These are phyloP conservation scores for Microthlaspi erraticum DNA, from an alignment of 345 rosid species.

Conservation along the genomic window DNA sequence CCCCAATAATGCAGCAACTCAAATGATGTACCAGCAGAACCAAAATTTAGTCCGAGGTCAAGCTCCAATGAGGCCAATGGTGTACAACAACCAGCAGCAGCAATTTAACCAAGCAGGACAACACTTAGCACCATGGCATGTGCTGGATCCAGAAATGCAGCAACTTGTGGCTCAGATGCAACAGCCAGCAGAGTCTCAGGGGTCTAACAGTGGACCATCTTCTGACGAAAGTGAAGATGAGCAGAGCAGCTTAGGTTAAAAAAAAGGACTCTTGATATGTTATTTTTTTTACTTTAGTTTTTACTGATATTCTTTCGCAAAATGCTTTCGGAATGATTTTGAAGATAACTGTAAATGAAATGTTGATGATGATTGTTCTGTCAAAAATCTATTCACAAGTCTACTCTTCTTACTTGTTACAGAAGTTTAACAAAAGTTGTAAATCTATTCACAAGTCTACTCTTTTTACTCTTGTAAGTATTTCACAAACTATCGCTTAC, in stretches of 20 bases:
- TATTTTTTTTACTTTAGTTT: not conserved
- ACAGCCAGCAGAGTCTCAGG: conserved; percentile 6
- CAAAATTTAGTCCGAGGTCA: not conserved
- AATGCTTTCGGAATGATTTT: not conserved
- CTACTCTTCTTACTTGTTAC: not conserved
- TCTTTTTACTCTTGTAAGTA: too few species aligned
- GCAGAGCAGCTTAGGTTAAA: not conserved
- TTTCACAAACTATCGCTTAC: too few species aligned
- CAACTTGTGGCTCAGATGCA: not conserved
- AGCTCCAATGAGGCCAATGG: not conserved
- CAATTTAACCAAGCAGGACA: not conserved
- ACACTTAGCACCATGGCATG: not conserved
- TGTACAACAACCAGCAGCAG: not conserved
- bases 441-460: too few species aligned
- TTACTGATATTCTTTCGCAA: not conserved
- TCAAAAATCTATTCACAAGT: not conserved
- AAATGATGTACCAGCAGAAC: not conserved
- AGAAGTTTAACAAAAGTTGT: too few species aligned
- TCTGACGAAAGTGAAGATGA: conserved; percentile 10
- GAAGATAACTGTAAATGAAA: not conserved
- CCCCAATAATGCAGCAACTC: not conserved
- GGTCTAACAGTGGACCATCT: not conserved
- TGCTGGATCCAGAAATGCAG: not conserved
- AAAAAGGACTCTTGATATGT: conserved; percentile 1
- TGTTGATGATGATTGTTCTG: not conserved